Evolutionary conservation across 1,284 basidiomycete genomes (phyloP).

Genomic region (Pulveroboletus sp.): DNA sequence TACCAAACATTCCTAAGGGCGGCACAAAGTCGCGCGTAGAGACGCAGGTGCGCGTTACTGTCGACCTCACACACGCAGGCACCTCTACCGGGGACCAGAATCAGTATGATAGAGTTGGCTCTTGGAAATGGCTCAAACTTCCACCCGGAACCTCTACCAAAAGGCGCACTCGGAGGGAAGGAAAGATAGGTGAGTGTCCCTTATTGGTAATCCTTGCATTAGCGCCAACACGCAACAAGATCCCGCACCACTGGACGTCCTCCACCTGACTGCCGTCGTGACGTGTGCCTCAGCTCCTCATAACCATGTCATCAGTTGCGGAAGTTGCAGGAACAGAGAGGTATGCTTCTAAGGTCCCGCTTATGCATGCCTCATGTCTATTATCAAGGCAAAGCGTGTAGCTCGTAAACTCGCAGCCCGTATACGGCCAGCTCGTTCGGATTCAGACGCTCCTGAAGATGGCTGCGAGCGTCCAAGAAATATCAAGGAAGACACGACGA

Average conservation of each 20-base stretch:
- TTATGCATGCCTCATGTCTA: conserved; percentile 12
- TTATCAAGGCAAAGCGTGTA: conserved; percentile 75
- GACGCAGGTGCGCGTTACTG: conserved; percentile 83
- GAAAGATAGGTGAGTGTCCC: conserved; percentile 67
- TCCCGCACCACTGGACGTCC: conserved; percentile 67
- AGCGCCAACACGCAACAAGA: conserved; percentile 47
- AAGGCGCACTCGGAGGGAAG: conserved; percentile 80
- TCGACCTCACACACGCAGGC: conserved; percentile 71
- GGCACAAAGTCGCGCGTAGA: conserved; percentile 95
- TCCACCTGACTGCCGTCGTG: conserved; percentile 68
- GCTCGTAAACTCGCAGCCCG: conserved; percentile 83
- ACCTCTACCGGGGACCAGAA: conserved; percentile 57
- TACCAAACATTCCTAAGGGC: conserved; percentile 79
- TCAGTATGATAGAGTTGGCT: conserved; percentile 74
- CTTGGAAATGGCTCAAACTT: conserved; percentile 82
- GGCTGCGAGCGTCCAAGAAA: conserved; percentile 43
- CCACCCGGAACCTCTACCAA: conserved; percentile 82
- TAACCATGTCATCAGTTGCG: conserved; percentile 78
- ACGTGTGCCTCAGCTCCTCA: conserved; percentile 79
- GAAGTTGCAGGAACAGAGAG: conserved; percentile 83
- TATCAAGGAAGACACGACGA: conserved; percentile 72
- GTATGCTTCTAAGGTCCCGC: conserved; percentile 42
- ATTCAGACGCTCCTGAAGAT: conserved; percentile 69
- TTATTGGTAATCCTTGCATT: conserved; percentile 7
- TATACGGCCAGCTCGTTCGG: conserved; percentile 73